Conservation (phyloP, 495 filamentous ascomycete species). For the Geopyxis carbonaria region DNA sequence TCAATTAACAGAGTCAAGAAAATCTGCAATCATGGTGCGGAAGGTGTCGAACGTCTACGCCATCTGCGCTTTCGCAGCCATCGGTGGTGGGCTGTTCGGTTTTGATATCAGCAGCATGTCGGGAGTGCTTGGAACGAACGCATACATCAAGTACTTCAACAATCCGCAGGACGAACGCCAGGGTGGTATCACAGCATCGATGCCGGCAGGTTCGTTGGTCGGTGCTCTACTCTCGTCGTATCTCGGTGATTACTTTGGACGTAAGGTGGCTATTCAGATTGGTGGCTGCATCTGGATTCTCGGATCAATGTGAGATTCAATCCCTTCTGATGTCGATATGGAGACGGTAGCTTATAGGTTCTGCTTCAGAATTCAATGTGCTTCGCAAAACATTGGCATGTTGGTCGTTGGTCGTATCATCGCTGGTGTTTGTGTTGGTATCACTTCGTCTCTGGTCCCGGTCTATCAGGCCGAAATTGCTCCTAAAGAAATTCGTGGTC, state of each 20-base stretch:
- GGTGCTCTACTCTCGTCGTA: slow-evolving; percentile 49
- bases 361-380: slow-evolving; percentile 36
- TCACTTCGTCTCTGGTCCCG: slow-evolving; percentile 56
- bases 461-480: slow-evolving; percentile 68
- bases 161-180: slow-evolving; percentile 32
- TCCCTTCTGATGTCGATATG: neutral
- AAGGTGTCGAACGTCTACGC: slow-evolving; percentile 39
- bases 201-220: slow-evolving; percentile 60
- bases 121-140: slow-evolving; percentile 44
- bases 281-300: slow-evolving; percentile 54
- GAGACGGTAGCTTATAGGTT: neutral
- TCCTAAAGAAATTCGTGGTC: slow-evolving; percentile 55
- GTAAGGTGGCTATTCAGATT: slow-evolving; percentile 53
- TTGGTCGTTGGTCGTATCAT: slow-evolving; percentile 54
- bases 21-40: slow-evolving; percentile 14
- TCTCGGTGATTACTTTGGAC: slow-evolving; percentile 49
- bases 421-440: slow-evolving; percentile 56
- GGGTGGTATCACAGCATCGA: slow-evolving; percentile 49
- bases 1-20: too few relatives aligned
- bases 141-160: slow-evolving; percentile 45
- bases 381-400: slow-evolving; percentile 42
- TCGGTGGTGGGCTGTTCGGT: slow-evolving; percentile 44
- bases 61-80: slow-evolving; percentile 48
- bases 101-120: slow-evolving; percentile 60
- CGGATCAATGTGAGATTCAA: slow-evolving; percentile 41